A percentile compares a stretch with the other conserved stretches of the same genome.
Evolutionary conservation across 495 filamentous ascomycete species (phyloP).

Genomic region (Penicillium angulare): DNA sequence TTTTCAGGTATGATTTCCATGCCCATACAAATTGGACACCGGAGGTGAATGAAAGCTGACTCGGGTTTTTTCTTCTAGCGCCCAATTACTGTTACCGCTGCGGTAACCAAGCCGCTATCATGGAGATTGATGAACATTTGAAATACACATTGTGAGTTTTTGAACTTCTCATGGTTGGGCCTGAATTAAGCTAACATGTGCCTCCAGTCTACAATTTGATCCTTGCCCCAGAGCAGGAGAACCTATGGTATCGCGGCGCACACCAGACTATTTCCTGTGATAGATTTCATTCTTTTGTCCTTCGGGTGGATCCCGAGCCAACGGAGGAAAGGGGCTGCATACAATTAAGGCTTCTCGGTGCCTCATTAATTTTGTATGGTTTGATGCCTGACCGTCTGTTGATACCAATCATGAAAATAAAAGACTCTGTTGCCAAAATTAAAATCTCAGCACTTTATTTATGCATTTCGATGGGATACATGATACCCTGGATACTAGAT

Average conservation of each 20-base stretch:
- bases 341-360: slow-evolving; percentile 28
- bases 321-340: slow-evolving; percentile 30
- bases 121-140: slow-evolving; percentile 99
- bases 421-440: slow-evolving; percentile 30
- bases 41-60: slow-evolving; percentile 6
- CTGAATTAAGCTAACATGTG: slow-evolving; percentile 11
- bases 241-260: slow-evolving; percentile 97
- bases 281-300: slow-evolving; percentile 36
- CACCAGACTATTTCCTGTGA: slow-evolving; percentile 98
- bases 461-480: too few species aligned
- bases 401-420: slow-evolving; percentile 54
- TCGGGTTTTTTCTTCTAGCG: slow-evolving; percentile 46
- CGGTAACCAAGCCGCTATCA: slow-evolving; percentile 98
- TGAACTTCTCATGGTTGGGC: background rate
- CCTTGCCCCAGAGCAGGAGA: slow-evolving; percentile 96
- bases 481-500: too few species aligned
- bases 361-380: slow-evolving; percentile 42
- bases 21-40: background rate
- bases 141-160: slow-evolving; percentile 98
- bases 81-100: slow-evolving; percentile 98
- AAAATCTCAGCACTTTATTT: too few species aligned
- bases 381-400: slow-evolving; percentile 42
- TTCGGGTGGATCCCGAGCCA: slow-evolving; percentile 31
- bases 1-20: slow-evolving; percentile 72
- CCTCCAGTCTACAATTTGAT: slow-evolving; percentile 91